phyloP scores from a whole-genome alignment of 768 basidiomycete species.

The Leccinellum albellum region DNA sequence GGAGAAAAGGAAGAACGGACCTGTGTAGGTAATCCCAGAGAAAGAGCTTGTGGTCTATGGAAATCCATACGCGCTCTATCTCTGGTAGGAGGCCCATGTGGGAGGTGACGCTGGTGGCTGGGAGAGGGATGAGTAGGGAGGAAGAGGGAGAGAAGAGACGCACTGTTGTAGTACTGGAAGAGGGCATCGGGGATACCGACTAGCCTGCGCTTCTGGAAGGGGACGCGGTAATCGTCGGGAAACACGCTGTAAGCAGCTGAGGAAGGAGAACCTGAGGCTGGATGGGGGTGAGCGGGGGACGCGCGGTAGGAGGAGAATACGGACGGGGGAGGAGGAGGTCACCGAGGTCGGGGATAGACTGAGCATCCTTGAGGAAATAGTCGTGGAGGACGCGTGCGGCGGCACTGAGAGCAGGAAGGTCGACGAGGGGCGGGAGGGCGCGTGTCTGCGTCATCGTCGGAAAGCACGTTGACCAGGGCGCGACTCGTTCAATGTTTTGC shows the following conservation, averaged over 20 bases:
- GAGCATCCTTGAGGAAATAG: slow-evolving; percentile 66
- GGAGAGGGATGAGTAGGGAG: slow-evolving; percentile 13
- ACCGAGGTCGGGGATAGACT: slow-evolving; percentile 70
- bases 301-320: slow-evolving; percentile 18
- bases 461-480: not conserved
- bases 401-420: slow-evolving; percentile 58
- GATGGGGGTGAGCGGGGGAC: slow-evolving; percentile 7
- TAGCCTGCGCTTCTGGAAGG: slow-evolving; percentile 75
- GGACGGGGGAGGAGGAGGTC: slow-evolving; percentile 65
- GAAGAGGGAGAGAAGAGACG: slow-evolving; percentile 20
- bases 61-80: slow-evolving; percentile 93
- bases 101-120: slow-evolving; percentile 66
- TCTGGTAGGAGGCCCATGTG: slow-evolving; percentile 91
- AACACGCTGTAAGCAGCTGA: slow-evolving; percentile 78
- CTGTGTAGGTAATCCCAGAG: slow-evolving; percentile 96
- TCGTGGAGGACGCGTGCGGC: slow-evolving; percentile 68
- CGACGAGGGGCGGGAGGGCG: slow-evolving; percentile 36
- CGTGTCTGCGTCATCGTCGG: slow-evolving; percentile 20
- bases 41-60: slow-evolving; percentile 89
- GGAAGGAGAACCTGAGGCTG: slow-evolving; percentile 61
- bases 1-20: slow-evolving; percentile 42
- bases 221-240: slow-evolving; percentile 73
- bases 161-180: slow-evolving; percentile 77
- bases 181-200: slow-evolving; percentile 74
- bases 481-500: not conserved